Evolutionary conservation across 768 basidiomycete genomes (phyloP).

Genomic region (Aureoboletus auriporus): DNA sequence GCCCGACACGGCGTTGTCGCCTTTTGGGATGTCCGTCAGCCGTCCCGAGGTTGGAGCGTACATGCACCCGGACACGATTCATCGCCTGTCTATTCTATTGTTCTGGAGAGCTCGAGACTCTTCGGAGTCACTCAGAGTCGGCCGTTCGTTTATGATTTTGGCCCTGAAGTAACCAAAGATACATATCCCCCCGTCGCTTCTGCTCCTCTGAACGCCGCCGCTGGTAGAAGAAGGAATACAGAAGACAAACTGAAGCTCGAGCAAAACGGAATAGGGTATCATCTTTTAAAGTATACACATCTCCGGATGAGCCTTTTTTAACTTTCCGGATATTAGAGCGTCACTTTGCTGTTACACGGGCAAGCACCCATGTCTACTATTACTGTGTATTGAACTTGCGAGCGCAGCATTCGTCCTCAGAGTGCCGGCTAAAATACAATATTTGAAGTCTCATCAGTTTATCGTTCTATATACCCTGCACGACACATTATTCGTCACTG

Average conservation of each 20-base stretch:
- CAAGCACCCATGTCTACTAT: too few species aligned
- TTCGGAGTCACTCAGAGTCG: conserved; percentile 77
- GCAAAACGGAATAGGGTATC: conserved; percentile 42
- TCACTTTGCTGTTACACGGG: not conserved
- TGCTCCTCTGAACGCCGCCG: conserved; percentile 21
- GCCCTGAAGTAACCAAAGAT: conserved; percentile 50
- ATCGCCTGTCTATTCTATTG: conserved; percentile 72
- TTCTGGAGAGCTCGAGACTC: conserved; percentile 73
- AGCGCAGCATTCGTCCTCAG: too few species aligned
- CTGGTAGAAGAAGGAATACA: conserved; percentile 11
- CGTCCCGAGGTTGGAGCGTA: conserved; percentile 66
- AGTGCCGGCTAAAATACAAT: too few species aligned
- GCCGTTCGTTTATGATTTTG: conserved; percentile 79
- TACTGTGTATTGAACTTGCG: too few species aligned
- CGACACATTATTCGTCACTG: not conserved
- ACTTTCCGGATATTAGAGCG: not conserved
- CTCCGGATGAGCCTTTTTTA: conserved; percentile 11
- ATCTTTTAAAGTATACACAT: conserved; percentile 47
- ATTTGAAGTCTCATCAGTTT: too few species aligned
- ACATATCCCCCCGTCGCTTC: conserved; percentile 48
- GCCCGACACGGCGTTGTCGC: conserved; percentile 75
- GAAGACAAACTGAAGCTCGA: conserved; percentile 28
- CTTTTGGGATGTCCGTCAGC: conserved; percentile 75
- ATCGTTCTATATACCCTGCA: not conserved
- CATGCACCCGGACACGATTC: conserved; percentile 76